Conservation (phyloP, 225 moss, liverwort and hornwort genomes). For the Marchantia polymorpha region DNA sequence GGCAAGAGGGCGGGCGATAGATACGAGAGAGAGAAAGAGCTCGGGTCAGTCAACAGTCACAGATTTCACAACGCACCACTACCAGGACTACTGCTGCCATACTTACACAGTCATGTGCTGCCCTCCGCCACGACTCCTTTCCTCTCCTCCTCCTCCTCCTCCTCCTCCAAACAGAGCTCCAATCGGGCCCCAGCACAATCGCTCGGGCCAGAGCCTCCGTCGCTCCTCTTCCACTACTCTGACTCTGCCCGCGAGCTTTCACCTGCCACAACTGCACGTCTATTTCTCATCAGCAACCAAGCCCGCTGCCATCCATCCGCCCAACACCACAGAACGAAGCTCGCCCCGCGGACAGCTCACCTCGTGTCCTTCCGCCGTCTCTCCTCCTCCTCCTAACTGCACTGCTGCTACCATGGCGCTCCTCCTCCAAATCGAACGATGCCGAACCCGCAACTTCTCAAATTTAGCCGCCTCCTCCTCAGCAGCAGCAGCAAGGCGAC, state of each 20-base stretch:
- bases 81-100: not conserved
- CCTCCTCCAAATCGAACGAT: not conserved
- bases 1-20: not conserved
- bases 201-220: not conserved
- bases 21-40: not conserved
- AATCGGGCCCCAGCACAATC: not conserved
- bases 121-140: not conserved
- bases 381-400: not conserved
- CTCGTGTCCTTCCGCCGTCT: no score
- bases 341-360: not conserved
- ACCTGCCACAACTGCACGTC: not conserved
- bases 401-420: not conserved
- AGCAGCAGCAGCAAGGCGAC: not conserved
- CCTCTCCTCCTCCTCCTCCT: no score
- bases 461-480: not conserved
- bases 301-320: not conserved
- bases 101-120: not conserved
- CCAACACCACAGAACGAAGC: not conserved
- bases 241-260: not conserved
- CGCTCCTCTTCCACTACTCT: not conserved
- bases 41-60: slow-evolving; percentile 8
- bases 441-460: not conserved
- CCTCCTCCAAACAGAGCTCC: not conserved
- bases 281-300: not conserved
- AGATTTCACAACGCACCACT: not conserved